A percentile compares a stretch with the other conserved stretches of the same genome.
phyloP scores from a whole-genome alignment of 163 green algal genomes.

The Botryococcus braunii region DNA sequence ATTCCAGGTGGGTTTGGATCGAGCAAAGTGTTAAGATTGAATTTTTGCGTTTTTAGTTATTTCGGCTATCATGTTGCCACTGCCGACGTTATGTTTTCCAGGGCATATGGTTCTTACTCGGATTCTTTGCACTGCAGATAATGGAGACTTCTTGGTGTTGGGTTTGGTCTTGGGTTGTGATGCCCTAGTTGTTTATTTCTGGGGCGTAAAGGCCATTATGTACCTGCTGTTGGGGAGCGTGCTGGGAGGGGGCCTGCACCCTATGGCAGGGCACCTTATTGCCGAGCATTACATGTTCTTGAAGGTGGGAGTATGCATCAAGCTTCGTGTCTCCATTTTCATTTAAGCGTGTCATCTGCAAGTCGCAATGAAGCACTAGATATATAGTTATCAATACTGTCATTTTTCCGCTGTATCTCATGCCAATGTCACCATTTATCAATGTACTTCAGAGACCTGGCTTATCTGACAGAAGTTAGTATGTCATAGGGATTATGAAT shows the following conservation, averaged over 20 bases:
- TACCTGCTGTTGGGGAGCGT: conserved; percentile 52
- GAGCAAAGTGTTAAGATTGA: not conserved
- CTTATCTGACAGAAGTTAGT: no score
- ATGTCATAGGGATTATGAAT: no score
- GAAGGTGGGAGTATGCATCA: conserved; percentile 16
- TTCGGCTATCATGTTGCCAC: no score
- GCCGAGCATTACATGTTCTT: conserved; percentile 71
- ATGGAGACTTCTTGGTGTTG: conserved; percentile 45
- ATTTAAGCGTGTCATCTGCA: no score
- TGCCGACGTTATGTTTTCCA: no score
- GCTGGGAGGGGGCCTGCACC: conserved; percentile 54
- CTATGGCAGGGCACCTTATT: conserved; percentile 64
- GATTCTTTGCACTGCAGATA: conserved; percentile 10
- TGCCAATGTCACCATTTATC: no score
- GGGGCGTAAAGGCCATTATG: conserved; percentile 41
- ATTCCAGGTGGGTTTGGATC: conserved; percentile 11
- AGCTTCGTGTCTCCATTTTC: not conserved
- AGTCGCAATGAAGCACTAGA: no score
- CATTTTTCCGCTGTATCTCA: no score
- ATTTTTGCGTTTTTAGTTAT: no score
- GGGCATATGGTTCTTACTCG: no score
- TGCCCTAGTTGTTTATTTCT: conserved; percentile 37
- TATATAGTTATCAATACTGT: no score
- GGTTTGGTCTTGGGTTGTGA: conserved; percentile 38
- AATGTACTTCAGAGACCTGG: no score